Evolutionary conservation across 768 basidiomycete species (phyloP).

Genomic region (Macrolepiota fuliginosa): DNA sequence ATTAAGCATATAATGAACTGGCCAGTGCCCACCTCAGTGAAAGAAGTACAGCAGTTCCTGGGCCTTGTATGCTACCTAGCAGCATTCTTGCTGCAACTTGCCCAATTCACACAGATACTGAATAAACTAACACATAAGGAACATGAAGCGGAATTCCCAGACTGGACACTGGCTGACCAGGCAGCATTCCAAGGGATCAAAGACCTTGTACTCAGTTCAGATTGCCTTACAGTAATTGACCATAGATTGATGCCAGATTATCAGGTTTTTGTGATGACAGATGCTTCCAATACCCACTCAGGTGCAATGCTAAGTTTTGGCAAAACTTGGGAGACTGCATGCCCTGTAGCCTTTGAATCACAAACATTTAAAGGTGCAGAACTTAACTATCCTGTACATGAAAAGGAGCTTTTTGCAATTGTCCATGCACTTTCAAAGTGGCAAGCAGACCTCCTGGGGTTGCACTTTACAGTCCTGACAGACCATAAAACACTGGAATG

Average conservation of each 20-base stretch:
- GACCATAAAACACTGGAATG: conserved; percentile 35
- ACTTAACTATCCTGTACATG: conserved; percentile 33
- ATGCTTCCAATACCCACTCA: conserved; percentile 22
- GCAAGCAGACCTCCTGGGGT: conserved; percentile 22
- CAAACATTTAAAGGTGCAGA: conserved; percentile 22
- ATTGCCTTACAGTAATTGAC: conserved; percentile 22
- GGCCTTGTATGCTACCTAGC: conserved; percentile 8
- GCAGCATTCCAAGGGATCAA: conserved; percentile 26
- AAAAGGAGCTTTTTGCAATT: conserved; percentile 38
- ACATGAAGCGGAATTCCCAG: not conserved
- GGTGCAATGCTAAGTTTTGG: conserved; percentile 31
- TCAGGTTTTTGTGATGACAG: conserved; percentile 31
- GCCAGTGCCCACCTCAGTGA: conserved; percentile 12
- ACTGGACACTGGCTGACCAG: conserved; percentile 24
- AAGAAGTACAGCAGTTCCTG: conserved; percentile 9
- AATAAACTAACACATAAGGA: not conserved
- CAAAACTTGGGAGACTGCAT: conserved; percentile 24
- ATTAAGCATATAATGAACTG: conserved; percentile 22
- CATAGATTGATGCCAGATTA: conserved; percentile 22
- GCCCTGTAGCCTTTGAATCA: conserved; percentile 33
- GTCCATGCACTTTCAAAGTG: conserved; percentile 27
- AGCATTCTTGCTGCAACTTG: conserved; percentile 14
- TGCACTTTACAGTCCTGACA: conserved; percentile 26
- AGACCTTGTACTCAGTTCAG: conserved; percentile 23
- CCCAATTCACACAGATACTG: not conserved